phyloP scores from a whole-genome alignment of 2,329 filamentous ascomycete genomes.

The Ophiostoma himal-ulmi region DNA sequence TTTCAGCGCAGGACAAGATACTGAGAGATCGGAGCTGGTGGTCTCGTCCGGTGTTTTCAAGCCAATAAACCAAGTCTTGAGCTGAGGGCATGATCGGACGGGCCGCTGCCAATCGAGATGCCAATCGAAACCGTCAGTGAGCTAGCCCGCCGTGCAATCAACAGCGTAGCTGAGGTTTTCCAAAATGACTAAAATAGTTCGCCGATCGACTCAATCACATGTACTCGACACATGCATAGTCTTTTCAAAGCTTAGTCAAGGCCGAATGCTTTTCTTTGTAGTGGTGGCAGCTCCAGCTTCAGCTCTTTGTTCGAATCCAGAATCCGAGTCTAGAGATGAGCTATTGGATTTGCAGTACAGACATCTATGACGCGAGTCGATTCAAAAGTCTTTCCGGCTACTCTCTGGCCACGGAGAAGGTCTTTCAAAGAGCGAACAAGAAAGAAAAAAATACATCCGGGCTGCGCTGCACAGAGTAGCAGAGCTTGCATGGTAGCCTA shows the following conservation, averaged over 20 bases:
- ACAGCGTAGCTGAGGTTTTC: background rate
- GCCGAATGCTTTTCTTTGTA: background rate
- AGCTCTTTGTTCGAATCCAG: slow-evolving; percentile 8
- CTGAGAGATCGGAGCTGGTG: background rate
- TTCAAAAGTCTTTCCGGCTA: background rate
- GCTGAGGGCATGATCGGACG: background rate
- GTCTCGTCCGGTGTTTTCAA: background rate
- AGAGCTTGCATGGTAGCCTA: background rate
- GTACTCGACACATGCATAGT: background rate
- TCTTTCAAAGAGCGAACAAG: background rate
- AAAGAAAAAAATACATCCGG: background rate
- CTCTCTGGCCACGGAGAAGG: background rate
- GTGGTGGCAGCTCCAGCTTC: background rate
- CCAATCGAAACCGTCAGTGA: background rate
- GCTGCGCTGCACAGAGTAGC: background rate
- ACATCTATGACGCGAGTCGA: background rate
- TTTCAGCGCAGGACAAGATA: background rate
- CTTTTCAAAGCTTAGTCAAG: background rate
- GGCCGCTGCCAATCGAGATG: background rate
- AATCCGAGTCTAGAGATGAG: background rate
- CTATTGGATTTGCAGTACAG: background rate
- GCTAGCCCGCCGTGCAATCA: background rate
- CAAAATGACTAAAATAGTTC: background rate
- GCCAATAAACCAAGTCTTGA: background rate
- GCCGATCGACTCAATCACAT: slow-evolving; percentile 4